Evolutionary conservation across 306 rosid species (phyloP).

Genomic region (Dalbergia oliveri): DNA sequence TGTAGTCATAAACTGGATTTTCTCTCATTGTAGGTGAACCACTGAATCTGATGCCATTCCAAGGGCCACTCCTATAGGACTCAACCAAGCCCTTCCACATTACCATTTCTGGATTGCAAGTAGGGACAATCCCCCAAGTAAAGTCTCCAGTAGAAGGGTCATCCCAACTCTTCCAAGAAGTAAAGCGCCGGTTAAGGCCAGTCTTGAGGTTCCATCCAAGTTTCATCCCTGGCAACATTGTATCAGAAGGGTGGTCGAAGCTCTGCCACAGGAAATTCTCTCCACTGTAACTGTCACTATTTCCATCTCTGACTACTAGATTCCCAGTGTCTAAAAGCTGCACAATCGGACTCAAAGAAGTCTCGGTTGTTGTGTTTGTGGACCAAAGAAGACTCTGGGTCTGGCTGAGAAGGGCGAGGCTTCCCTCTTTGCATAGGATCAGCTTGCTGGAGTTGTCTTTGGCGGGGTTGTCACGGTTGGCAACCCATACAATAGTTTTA

Average conservation of each 20-base stretch:
- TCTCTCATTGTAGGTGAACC: background rate
- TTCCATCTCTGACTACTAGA: slow-evolving; percentile 50
- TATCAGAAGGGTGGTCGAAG: slow-evolving; percentile 62
- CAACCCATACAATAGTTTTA: slow-evolving; percentile 58
- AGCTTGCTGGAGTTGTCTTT: too few relatives aligned
- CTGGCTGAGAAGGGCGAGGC: slow-evolving; percentile 35
- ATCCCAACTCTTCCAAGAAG: slow-evolving; percentile 52
- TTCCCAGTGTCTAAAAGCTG: slow-evolving; percentile 65
- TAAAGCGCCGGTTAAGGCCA: slow-evolving; percentile 28
- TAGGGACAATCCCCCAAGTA: background rate
- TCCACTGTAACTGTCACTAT: background rate
- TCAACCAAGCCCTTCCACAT: slow-evolving; percentile 21
- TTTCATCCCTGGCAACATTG: slow-evolving; percentile 57
- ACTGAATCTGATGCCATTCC: slow-evolving; percentile 6
- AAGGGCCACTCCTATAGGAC: slow-evolving; percentile 36
- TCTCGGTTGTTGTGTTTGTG: slow-evolving; percentile 37
- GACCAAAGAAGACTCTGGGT: slow-evolving; percentile 54
- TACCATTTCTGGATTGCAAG: background rate
- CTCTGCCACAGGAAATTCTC: slow-evolving; percentile 59
- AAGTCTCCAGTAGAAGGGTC: slow-evolving; percentile 58
- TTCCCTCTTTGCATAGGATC: too few relatives aligned
- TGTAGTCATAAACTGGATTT: background rate
- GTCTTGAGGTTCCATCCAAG: slow-evolving; percentile 51
- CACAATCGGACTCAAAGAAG: slow-evolving; percentile 31
- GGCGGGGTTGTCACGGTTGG: too few relatives aligned